These are phyloP conservation scores for Antitrichia curtipendula DNA, from an alignment of 225 moss, liverwort and hornwort species.

Conservation along the genomic window DNA sequence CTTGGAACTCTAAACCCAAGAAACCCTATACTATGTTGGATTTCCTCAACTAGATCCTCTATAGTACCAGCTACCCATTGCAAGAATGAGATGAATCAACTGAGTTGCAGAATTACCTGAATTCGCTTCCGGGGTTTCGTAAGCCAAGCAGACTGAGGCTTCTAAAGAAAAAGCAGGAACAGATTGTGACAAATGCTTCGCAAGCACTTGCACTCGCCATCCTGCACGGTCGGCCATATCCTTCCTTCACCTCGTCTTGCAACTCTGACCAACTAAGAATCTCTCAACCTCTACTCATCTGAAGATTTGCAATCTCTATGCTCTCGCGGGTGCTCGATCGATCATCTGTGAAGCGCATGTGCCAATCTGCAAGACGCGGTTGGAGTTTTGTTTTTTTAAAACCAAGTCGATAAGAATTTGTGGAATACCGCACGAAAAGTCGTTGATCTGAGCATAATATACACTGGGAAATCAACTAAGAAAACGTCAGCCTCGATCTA, in stretches of 20 bases:
- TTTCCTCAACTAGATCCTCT: background rate
- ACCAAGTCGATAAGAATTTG: background rate
- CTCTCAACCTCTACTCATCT: background rate
- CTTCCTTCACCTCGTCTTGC: background rate
- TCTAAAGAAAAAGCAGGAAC: background rate
- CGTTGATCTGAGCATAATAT: background rate
- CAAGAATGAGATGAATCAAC: background rate
- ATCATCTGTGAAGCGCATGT: background rate
- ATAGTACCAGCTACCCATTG: background rate
- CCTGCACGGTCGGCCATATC: conserved; percentile 9
- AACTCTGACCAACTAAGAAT: background rate
- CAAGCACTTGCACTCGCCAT: conserved; percentile 18
- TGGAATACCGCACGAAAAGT: background rate
- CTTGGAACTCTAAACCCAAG: background rate
- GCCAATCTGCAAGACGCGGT: background rate
- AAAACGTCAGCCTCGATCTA: background rate
- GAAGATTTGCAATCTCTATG: background rate
- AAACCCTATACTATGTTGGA: background rate
- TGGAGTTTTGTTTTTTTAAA: background rate
- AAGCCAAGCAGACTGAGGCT: conserved; percentile 2
- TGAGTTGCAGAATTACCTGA: background rate
- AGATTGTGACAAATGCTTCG: background rate
- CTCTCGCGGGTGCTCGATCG: background rate
- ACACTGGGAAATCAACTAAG: background rate
- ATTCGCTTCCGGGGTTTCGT: conserved; percentile 7